Base-by-base conservation (phyloP, 768 basidiomycete species). In the Hebeloma cylindrosporum region DNA sequence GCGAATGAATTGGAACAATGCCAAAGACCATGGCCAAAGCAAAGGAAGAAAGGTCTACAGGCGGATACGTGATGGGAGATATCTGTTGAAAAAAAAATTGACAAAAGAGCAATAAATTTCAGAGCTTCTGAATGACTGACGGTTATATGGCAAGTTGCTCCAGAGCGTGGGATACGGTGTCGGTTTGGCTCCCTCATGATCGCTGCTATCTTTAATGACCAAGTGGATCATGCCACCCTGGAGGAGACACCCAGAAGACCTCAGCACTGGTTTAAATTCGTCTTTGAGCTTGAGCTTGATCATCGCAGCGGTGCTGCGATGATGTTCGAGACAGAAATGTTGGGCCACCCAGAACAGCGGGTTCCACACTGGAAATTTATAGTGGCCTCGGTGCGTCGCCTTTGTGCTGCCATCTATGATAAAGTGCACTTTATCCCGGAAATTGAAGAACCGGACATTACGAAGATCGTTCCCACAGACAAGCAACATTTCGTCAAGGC, bases 111-210 rank as follows among this genome's bases (percentile, higher is more conserved):
- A n/a, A n/a, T n/a, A n/a, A n/a, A n/a, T n/a, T n/a, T n/a, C n/a
- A n/a, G n/a, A n/a, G n/a, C n/a, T n/a, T n/a, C n/a, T n/a, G n/a
- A 22, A 22, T 13, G 14, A 30, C 53, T 39, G 17, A 55, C 53
- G 13, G 20, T 51, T 51, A 32, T 41, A n/a, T n/a, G n/a, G 48
- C 1, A 51, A 40, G 11, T 51, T 27, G n/a, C 50, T 48, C 23
- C 29, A 48, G 29, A 22, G 44, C 29, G 6, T 30, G 16, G 4
- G 2, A 3, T 6, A 27, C 39, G 8, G n/a, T 26, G 34, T 54
- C 51, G 17, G 23, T 31, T 7, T 51, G 28, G 20, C 45, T 44
- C 48, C 28, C 20, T 32, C 46, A 10, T 48, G 48, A 7, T 11
- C 13, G 2, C 42, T 38, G 1, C 25, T 22, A 7, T 54, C 46